Evolutionary conservation across 2,329 filamentous ascomycete genomes (phyloP), one percentile per base, ranked within the genome.

Genomic region (Trichoderma koningiopsis): DNA sequence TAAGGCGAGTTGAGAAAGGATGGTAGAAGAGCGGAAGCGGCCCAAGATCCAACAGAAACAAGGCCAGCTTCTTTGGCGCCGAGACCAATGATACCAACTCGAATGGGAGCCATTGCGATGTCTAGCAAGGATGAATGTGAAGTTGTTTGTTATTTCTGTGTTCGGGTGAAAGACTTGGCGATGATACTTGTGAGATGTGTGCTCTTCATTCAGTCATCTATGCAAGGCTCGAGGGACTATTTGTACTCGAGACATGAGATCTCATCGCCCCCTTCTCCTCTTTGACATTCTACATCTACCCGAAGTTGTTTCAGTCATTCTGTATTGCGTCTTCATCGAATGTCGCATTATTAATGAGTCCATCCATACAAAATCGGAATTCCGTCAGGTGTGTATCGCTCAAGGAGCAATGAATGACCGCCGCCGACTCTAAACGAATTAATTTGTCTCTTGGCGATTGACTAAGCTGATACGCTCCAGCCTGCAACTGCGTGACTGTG

Each of bases 1-100:
- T 81, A 73, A 6, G 77, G 71, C 3, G 68, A 68, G 49, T 78
- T 79, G n/a, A 80, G 74, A 0, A 81, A 76, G 0, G 83, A 81
- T 29, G 81, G 75, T 13, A 89, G 82, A 74, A 88, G 88, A 76
- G 70, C 82, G 76, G 10, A 82, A 85, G 67, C 88, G 81, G 43
- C 86, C 87, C 72, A 88, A 80, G 40, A n/a, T 22, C 72, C 71
- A 2, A 68, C 43, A 3, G 65, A 60, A 10, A 64, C n/a, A n/a
- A 49, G 57, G 3, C 24, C 33, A 6, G 64, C 16, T 43, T 43
- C 40, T 43, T n/a, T 61, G 29, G 68, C 61, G 16, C 68, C 57
- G 29, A 74, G 72, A 22, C 73, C 74, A 24, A 75, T 70, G 49
- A 75, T 59, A 33, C 70, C 73, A 22, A 73, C 69, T 27, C 71